A percentile compares a stretch with the other conserved stretches of the same genome.
Conservation (phyloP, 129 eudicot species). For the Escallonia rubra region DNA sequence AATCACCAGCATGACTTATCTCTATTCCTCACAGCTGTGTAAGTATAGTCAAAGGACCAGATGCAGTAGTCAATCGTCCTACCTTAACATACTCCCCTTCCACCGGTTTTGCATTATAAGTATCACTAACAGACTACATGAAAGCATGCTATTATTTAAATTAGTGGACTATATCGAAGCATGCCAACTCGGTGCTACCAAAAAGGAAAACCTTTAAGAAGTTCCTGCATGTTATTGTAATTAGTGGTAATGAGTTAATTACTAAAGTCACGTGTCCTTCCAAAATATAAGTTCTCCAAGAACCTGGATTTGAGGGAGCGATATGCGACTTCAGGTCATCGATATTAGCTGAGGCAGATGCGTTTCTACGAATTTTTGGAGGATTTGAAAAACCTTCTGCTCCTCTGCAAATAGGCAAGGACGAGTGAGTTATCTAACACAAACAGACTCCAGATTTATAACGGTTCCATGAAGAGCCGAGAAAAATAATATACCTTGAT, state of each 20-base stretch:
- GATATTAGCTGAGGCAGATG: slow-evolving; percentile 65
- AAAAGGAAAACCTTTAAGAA: too few species aligned
- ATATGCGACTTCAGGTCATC: slow-evolving; percentile 41
- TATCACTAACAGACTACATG: not conserved
- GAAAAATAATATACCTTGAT: slow-evolving; percentile 49
- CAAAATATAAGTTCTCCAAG: not conserved
- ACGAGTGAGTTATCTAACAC: not conserved
- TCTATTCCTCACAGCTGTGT: too few species aligned
- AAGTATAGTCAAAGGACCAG: too few species aligned
- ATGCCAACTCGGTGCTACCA: too few species aligned
- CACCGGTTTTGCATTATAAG: not conserved
- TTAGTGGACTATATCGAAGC: too few species aligned
- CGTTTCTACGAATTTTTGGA: slow-evolving; percentile 73
- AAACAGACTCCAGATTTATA: not conserved
- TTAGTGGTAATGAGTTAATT: too few species aligned
- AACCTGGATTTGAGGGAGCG: slow-evolving; percentile 54
- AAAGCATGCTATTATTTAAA: not conserved
- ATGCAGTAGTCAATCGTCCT: not conserved
- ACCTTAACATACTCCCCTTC: not conserved
- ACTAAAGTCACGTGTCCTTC: not conserved
- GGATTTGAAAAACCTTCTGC: slow-evolving; percentile 43
- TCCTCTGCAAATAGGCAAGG: slow-evolving; percentile 36
- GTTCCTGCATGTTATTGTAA: too few species aligned
- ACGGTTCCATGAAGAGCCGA: not conserved
- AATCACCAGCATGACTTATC: too few species aligned